Percentiles rank a stretch among this genome's conserved stretches.
These are phyloP conservation scores for Paecilomyces sp. DNA, from an alignment of 2,329 filamentous ascomycete species.

Conservation along the genomic window DNA sequence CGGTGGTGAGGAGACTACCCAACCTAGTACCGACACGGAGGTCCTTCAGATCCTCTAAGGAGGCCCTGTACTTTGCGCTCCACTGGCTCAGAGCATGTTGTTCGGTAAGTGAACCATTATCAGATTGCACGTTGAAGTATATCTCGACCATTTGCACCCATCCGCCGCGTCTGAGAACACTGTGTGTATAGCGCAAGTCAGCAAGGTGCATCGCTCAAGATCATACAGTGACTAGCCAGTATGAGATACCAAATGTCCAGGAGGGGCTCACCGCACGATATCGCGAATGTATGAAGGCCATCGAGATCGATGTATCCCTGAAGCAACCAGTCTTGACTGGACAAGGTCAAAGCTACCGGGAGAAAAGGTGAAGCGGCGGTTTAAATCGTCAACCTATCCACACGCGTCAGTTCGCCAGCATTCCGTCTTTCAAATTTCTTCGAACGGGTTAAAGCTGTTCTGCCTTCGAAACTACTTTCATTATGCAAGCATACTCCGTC, in stretches of 20 bases:
- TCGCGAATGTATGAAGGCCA: slow-evolving; percentile 74
- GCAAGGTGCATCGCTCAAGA: background rate
- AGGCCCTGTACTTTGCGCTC: slow-evolving; percentile 58
- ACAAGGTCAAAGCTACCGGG: slow-evolving; percentile 72
- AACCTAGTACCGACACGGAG: slow-evolving; percentile 57
- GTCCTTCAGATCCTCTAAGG: slow-evolving; percentile 59
- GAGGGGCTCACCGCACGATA: slow-evolving; percentile 47
- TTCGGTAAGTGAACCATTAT: slow-evolving; percentile 69
- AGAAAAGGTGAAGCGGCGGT: slow-evolving; percentile 61
- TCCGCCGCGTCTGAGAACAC: slow-evolving; percentile 60
- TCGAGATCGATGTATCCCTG: slow-evolving; percentile 62
- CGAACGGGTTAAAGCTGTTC: background rate
- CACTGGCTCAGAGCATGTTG: slow-evolving; percentile 59
- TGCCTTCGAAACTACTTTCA: background rate
- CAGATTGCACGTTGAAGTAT: slow-evolving; percentile 77
- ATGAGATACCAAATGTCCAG: background rate
- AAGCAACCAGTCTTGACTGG: slow-evolving; percentile 57
- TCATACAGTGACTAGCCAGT: background rate
- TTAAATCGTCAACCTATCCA: slow-evolving; percentile 59
- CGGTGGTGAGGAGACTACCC: slow-evolving; percentile 49
- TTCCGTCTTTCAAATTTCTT: background rate
- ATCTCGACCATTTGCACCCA: slow-evolving; percentile 89
- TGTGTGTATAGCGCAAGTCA: slow-evolving; percentile 6
- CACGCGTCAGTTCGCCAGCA: slow-evolving; percentile 9
- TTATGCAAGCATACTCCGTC: background rate